Percentiles rank a stretch among this genome's conserved stretches.
Conservation (phyloP, 1,284 basidiomycete species). For the Ustilago hordei region DNA sequence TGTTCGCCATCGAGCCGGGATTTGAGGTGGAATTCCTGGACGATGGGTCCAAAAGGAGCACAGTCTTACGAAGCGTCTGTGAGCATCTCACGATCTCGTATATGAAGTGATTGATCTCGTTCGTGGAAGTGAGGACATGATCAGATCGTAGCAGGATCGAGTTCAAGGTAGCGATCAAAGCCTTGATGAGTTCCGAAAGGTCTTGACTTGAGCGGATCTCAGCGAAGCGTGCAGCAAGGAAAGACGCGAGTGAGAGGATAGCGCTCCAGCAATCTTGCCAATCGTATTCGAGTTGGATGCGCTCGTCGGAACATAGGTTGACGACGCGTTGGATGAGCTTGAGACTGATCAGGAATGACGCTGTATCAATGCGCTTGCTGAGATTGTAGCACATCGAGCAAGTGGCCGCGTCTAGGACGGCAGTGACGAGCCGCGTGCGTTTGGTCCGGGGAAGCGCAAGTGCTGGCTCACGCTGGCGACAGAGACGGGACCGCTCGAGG, state of each 20-base stretch:
- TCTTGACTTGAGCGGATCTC: constrained; percentile 47
- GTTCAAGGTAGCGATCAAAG: constrained; percentile 51
- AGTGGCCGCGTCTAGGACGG: constrained; percentile 51
- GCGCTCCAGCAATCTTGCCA: constrained; percentile 61
- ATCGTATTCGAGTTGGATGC: constrained; percentile 58
- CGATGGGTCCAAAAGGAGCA: constrained; percentile 32
- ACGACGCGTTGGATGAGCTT: constrained; percentile 53
- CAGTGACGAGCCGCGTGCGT: constrained; percentile 53
- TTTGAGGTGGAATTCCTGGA: not conserved
- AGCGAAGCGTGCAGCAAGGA: constrained; percentile 43
- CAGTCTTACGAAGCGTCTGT: constrained; percentile 32
- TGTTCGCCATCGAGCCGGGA: not conserved
- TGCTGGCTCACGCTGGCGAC: constrained; percentile 59
- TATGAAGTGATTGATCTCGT: constrained; percentile 54
- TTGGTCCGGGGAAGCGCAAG: constrained; percentile 42
- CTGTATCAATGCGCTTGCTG: constrained; percentile 57
- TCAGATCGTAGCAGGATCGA: constrained; percentile 54
- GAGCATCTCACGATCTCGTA: constrained; percentile 60
- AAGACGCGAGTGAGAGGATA: constrained; percentile 46
- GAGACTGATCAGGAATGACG: constrained; percentile 51
- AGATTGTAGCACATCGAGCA: constrained; percentile 63
- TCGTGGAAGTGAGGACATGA: constrained; percentile 43
- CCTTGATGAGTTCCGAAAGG: constrained; percentile 40
- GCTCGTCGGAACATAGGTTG: constrained; percentile 47
- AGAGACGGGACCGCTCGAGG: constrained; percentile 43